Base-by-base conservation (phyloP, 345 rosid genomes). In the Ricinus communis region DNA sequence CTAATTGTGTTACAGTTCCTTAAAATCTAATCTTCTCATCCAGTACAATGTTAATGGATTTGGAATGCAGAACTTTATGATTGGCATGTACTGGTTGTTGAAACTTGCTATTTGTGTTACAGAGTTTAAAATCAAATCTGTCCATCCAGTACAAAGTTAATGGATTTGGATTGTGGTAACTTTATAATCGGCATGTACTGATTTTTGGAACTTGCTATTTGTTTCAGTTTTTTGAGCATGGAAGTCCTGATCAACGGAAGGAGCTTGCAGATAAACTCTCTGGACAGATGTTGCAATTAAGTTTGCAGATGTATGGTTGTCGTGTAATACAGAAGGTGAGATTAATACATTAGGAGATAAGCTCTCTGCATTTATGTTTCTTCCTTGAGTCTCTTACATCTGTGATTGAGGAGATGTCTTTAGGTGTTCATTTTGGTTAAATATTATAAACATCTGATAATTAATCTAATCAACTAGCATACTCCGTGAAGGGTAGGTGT, bases 231-330 rank as follows among this genome's bases (percentile, higher is more conserved):
- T 88, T 96, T 80, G 98, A 91, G 78, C 83, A 93, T 84, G 99
- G 99, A 82, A 90, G 84, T 62, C 82, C 84, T 14, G 88, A 83
- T 60, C 98, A 96, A 81, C 87, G 98, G 66, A 88, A 87, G 79
- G 93, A 91, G 73, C 97, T 96, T 59, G 91, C 93, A n/a, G 80
- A 81, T 84, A 93, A 93, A 72, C 94, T 96, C 79, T 77, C 81
- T 71, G 97, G 97, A 70, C 93, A 93, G 80, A 87, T 93, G 85
- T 71, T 96, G 79, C 84, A 88, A 67, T 81, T 96, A 80, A 90
- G 99, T 82, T 77, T 96, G 78, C 99, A 96, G 81, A 96, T 96
- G 99, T 96, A 96, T 79, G 99, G 99, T 61, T 93, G 99, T 61
- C 97, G 99, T 69, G 99, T 96, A 71, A 93, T 96, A 78, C 98